Percentiles rank a stretch among this genome's conserved stretches.
phyloP scores from a whole-genome alignment of 106 monocot species.

The Dendrobium chrysotoxum region DNA sequence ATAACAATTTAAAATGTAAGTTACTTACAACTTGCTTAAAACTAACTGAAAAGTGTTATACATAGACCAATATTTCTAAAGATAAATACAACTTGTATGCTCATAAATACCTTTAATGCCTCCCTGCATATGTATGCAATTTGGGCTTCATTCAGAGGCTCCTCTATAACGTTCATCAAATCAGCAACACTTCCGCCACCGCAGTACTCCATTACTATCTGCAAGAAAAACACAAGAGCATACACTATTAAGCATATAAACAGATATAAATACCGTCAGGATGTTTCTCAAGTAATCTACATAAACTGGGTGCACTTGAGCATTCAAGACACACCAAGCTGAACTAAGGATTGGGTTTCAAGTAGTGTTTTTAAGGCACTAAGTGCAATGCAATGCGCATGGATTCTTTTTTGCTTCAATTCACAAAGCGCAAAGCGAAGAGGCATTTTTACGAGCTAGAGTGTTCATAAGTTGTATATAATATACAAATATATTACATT shows the following conservation, averaged over 20 bases:
- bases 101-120: constrained; percentile 75
- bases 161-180: constrained; percentile 84
- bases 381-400: no score
- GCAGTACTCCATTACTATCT: constrained; percentile 99
- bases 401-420: no score
- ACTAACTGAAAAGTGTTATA: background rate
- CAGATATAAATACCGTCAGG: background rate
- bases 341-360: background rate
- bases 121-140: constrained; percentile 97
- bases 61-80: background rate
- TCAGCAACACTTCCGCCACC: constrained; percentile 99
- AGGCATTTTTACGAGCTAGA: no score
- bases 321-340: background rate
- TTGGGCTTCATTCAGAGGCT: constrained; percentile 81
- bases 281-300: background rate
- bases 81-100: background rate
- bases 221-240: constrained; percentile 22
- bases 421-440: no score
- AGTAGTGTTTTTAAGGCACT: no score
- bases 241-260: background rate
- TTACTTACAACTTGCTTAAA: background rate
- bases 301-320: background rate
- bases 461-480: no score
- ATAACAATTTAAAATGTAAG: background rate
- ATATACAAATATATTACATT: no score